These are phyloP conservation scores for Carex sylvatica DNA, from an alignment of 202 grass and related monocot genomes.

Conservation along the genomic window DNA sequence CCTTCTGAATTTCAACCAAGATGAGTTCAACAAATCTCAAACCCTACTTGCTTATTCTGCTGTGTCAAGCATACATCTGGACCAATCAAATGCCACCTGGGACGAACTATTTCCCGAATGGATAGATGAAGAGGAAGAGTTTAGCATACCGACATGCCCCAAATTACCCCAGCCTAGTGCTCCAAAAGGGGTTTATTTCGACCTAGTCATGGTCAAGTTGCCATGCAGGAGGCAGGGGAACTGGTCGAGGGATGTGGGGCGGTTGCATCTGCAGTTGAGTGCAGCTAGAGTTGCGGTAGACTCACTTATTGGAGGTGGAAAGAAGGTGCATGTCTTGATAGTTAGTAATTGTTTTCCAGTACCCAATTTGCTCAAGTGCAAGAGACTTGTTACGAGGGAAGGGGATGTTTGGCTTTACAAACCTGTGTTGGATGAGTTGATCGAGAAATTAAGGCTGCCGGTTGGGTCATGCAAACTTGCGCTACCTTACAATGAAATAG, in stretches of 20 bases:
- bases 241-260: slow-evolving; percentile 77
- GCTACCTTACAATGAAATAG: slow-evolving; percentile 49
- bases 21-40: slow-evolving; percentile 27
- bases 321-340: slow-evolving; percentile 50
- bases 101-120: slow-evolving; percentile 69
- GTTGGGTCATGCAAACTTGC: slow-evolving; percentile 69
- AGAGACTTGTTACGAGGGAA: slow-evolving; percentile 40
- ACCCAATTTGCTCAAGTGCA: slow-evolving; percentile 62
- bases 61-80: slow-evolving; percentile 19
- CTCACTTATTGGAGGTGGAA: not conserved
- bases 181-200: slow-evolving; percentile 21
- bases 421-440: slow-evolving; percentile 34
- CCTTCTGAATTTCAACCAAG: slow-evolving; percentile 36
- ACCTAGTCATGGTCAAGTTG: slow-evolving; percentile 72
- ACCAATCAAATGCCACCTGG: slow-evolving; percentile 52
- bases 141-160: slow-evolving; percentile 45
- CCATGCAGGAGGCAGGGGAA: slow-evolving; percentile 40
- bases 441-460: slow-evolving; percentile 53
- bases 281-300: slow-evolving; percentile 38
- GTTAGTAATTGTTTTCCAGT: slow-evolving; percentile 61
- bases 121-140: slow-evolving; percentile 76
- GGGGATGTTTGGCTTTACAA: slow-evolving; percentile 69
- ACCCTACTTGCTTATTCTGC: slow-evolving; percentile 7
- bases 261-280: slow-evolving; percentile 69
- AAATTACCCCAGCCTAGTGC: slow-evolving; percentile 35